A percentile compares a stretch with the other conserved stretches of the same genome.
Evolutionary conservation across 208 protist species (phyloP).

Genomic region (Entamoeba invadens): DNA sequence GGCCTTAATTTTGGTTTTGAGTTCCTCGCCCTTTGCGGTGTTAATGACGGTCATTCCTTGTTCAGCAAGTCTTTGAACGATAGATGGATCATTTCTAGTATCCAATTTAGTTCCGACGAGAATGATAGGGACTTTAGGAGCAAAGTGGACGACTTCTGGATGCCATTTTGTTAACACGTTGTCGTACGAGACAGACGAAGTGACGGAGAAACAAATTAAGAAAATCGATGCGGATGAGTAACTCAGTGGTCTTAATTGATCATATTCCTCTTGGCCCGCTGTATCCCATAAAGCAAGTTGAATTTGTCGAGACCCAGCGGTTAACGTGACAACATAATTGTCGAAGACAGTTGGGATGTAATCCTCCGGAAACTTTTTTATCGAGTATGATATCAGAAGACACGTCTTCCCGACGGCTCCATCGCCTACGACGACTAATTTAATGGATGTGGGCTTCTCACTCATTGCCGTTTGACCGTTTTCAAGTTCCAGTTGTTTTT

Average conservation of each 20-base stretch:
- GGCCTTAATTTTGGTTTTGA: neutral
- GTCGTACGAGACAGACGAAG: conserved; percentile 42
- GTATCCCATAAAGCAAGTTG: conserved; percentile 32
- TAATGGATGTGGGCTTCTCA: conserved; percentile 2
- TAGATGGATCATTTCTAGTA: conserved; percentile 34
- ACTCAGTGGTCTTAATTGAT: conserved; percentile 47
- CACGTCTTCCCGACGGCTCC: conserved; percentile 28
- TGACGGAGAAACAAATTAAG: conserved; percentile 60
- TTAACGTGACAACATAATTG: conserved; percentile 21
- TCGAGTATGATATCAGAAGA: conserved; percentile 5
- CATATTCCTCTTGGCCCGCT: conserved; percentile 49
- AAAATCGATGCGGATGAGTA: conserved; percentile 50
- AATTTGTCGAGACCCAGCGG: neutral
- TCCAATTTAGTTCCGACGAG: conserved; percentile 48
- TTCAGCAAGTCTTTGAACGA: conserved; percentile 37
- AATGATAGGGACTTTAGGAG: conserved; percentile 39
- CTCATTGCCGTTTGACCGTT: neutral
- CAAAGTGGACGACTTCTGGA: conserved; percentile 12
- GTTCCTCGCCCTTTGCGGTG: conserved; percentile 30
- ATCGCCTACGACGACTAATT: conserved; percentile 23
- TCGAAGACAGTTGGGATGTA: conserved; percentile 37
- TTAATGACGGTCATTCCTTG: conserved; percentile 28
- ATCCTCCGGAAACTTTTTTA: conserved; percentile 14
- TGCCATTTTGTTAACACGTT: conserved; percentile 52
- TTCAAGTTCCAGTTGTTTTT: neutral